Percentiles rank a stretch among this genome's conserved stretches.
Evolutionary conservation across 2,329 filamentous ascomycete species (phyloP).

Genomic region (Phialophora verrucosa): DNA sequence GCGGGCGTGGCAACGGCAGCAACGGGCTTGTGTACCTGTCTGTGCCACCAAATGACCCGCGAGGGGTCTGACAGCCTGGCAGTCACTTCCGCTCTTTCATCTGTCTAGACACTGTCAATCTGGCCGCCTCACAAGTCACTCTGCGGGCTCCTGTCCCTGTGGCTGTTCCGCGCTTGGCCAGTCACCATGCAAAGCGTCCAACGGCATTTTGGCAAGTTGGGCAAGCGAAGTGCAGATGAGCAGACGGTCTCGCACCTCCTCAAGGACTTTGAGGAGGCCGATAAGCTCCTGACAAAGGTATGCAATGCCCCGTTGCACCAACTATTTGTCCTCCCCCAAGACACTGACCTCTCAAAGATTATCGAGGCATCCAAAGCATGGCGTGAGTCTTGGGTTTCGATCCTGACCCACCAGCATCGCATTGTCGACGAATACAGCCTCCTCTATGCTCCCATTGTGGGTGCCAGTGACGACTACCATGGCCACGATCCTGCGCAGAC

Average conservation of each 20-base stretch:
- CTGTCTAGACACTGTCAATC: slow-evolving; percentile 15
- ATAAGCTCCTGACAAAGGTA: slow-evolving; percentile 75
- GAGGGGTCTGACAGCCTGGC: slow-evolving; percentile 5
- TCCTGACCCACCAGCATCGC: slow-evolving; percentile 71
- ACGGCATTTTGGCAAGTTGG: slow-evolving; percentile 74
- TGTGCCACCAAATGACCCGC: slow-evolving; percentile 3
- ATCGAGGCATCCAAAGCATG: slow-evolving; percentile 76
- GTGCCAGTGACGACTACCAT: slow-evolving; percentile 64
- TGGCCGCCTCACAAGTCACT: slow-evolving; percentile 17
- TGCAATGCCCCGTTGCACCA: slow-evolving; percentile 35
- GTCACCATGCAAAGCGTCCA: slow-evolving; percentile 72
- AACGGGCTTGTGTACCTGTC: slow-evolving; percentile 1
- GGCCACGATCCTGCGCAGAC: slow-evolving; percentile 65
- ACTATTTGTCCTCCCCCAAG: slow-evolving; percentile 20
- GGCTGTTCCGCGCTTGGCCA: slow-evolving; percentile 21
- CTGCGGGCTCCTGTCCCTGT: slow-evolving; percentile 16
- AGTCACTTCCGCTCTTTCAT: slow-evolving; percentile 13
- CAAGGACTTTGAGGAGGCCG: slow-evolving; percentile 79
- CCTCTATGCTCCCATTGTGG: slow-evolving; percentile 77
- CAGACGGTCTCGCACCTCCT: slow-evolving; percentile 76
- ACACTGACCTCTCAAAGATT: slow-evolving; percentile 58
- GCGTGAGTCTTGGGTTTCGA: slow-evolving; percentile 77
- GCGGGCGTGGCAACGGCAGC: slow-evolving; percentile 5
- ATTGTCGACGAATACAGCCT: slow-evolving; percentile 71
- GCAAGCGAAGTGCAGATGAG: slow-evolving; percentile 74